phyloP scores from a whole-genome alignment of 305 asterid genomes.

The Nicotiana rustica region DNA sequence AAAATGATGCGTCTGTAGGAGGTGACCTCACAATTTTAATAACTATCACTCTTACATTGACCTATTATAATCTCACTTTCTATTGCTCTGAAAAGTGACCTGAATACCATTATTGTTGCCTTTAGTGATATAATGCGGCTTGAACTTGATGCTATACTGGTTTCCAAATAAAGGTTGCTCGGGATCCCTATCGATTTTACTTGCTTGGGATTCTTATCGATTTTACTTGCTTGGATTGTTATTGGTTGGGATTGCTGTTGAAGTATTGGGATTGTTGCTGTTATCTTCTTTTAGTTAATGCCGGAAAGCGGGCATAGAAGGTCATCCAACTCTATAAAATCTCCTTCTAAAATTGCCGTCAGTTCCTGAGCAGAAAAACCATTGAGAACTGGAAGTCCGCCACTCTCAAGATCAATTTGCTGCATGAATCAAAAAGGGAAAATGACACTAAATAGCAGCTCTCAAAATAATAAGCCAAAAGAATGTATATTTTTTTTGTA shows the following conservation, averaged over 20 bases:
- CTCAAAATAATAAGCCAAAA: too few species aligned
- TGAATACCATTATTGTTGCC: neutral
- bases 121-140: neutral
- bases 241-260: neutral
- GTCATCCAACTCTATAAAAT: conserved; percentile 53
- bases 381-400: neutral
- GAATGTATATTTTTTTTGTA: too few species aligned
- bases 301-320: conserved; percentile 45
- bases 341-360: conserved; percentile 43
- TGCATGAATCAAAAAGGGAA: neutral
- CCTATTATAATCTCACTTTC: neutral
- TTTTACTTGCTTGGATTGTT: neutral
- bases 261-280: neutral
- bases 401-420: neutral
- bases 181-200: neutral
- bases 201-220: neutral
- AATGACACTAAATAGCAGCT: too few species aligned
- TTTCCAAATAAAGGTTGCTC: neutral
- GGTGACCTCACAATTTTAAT: neutral
- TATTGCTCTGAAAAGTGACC: neutral
- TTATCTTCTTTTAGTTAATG: conserved; percentile 34
- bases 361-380: conserved; percentile 40
- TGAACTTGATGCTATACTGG: neutral
- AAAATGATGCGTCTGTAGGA: neutral
- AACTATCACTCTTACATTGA: neutral